Evolutionary conservation across 2,329 filamentous ascomycete species (phyloP).

Genomic region (Verticillium alfalfae): DNA sequence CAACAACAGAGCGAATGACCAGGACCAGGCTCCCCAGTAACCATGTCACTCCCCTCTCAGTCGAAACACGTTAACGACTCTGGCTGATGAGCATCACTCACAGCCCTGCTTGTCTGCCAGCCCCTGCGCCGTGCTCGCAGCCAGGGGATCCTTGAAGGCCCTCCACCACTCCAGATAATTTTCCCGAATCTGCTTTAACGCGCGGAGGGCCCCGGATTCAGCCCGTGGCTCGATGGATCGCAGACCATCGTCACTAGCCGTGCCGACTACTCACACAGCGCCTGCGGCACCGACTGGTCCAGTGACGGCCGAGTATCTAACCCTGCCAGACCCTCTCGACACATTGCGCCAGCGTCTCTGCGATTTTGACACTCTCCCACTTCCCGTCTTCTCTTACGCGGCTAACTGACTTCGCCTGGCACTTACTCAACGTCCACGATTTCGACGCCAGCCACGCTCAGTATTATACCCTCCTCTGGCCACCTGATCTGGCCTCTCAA

Average conservation of each 20-base stretch:
- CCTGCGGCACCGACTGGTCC: slow-evolving; percentile 22
- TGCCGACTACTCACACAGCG: slow-evolving; percentile 10
- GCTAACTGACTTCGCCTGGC: background rate
- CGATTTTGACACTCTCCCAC: background rate
- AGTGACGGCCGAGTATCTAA: slow-evolving; percentile 23
- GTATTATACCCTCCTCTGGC: background rate
- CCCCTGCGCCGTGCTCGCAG: slow-evolving; percentile 26
- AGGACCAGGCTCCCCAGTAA: slow-evolving; percentile 6
- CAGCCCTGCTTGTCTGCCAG: slow-evolving; percentile 29
- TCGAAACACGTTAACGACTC: slow-evolving; percentile 35
- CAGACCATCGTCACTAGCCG: slow-evolving; percentile 25
- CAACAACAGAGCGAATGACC: slow-evolving; percentile 4
- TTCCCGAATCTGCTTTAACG: slow-evolving; percentile 34
- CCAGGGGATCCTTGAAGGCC: slow-evolving; percentile 14
- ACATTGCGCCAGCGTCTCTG: background rate
- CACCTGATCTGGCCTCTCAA: background rate
- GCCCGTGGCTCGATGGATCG: slow-evolving; percentile 12
- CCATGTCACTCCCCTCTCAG: slow-evolving; percentile 1
- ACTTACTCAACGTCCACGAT: background rate
- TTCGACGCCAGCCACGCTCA: background rate
- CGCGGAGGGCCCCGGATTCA: slow-evolving; percentile 36
- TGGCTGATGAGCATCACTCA: slow-evolving; percentile 27
- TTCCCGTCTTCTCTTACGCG: background rate
- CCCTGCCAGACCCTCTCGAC: background rate
- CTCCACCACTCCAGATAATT: slow-evolving; percentile 33